These are phyloP conservation scores for Sporodiniella umbellata DNA, from an alignment of 371 early-diverging fungal species.

Conservation along the genomic window DNA sequence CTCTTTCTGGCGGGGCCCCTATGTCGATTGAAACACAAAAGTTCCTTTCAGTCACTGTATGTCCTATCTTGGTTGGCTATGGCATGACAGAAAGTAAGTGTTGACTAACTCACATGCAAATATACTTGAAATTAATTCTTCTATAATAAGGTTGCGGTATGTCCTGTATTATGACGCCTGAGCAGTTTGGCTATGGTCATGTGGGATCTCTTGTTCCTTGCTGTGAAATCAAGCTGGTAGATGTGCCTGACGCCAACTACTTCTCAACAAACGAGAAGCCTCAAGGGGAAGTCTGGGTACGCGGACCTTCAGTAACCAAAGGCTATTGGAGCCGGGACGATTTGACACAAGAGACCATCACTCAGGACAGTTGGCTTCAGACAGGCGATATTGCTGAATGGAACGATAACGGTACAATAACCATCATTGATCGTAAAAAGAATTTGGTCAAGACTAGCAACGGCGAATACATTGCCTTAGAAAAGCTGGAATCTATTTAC, in stretches of 20 bases:
- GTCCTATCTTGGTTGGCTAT: conserved; percentile 89
- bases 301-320: conserved; percentile 74
- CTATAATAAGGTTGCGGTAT: conserved; percentile 47
- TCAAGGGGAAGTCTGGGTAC: conserved; percentile 86
- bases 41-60: conserved; percentile 82
- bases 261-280: conserved; percentile 67
- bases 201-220: conserved; percentile 87
- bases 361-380: conserved; percentile 83
- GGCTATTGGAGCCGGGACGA: conserved; percentile 73
- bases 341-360: conserved; percentile 70
- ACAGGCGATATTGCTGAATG: conserved; percentile 93
- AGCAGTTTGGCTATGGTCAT: conserved; percentile 59
- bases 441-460: conserved; percentile 76
- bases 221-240: conserved; percentile 88
- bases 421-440: conserved; percentile 82
- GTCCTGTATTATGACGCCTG: conserved; percentile 63
- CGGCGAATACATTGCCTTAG: conserved; percentile 98
- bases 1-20: conserved; percentile 95
- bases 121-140: too few relatives aligned
- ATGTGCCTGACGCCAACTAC: conserved; percentile 83
- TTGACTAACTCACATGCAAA: background rate
- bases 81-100: conserved; percentile 66
- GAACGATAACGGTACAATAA: conserved; percentile 65
- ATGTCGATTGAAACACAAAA: conserved; percentile 80
- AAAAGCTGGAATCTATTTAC: conserved; percentile 95